Conservation (phyloP, 169 alveolate species). For the Cryptosporidium andersoni region DNA sequence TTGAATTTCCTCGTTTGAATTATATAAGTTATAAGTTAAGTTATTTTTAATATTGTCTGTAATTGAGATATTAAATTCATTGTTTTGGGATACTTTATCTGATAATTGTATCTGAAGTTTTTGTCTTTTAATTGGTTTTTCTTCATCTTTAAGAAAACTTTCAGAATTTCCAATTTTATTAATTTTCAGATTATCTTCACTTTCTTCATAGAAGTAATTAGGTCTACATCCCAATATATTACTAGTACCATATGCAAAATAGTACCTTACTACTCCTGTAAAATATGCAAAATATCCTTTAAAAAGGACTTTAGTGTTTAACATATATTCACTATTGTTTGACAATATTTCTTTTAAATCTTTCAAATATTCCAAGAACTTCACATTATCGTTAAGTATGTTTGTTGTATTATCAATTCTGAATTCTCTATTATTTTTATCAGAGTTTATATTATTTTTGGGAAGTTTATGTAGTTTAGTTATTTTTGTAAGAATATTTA, state of each 20-base stretch:
- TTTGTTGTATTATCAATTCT: not conserved
- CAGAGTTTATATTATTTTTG: too few relatives aligned
- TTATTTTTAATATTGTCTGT: too few relatives aligned
- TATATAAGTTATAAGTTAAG: too few relatives aligned
- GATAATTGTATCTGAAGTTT: conserved; percentile 36
- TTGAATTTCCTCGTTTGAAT: too few relatives aligned
- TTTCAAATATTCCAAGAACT: not conserved
- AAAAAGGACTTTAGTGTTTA: conserved; percentile 11
- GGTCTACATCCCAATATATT: conserved; percentile 7
- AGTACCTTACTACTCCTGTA: conserved; percentile 24
- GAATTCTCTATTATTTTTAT: not conserved
- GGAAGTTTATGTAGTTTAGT: too few relatives aligned
- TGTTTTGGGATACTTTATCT: not conserved
- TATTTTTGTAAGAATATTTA: too few relatives aligned
- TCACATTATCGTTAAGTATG: conserved; percentile 9
- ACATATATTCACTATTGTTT: not conserved
- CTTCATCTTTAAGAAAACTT: not conserved
- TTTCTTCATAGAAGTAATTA: not conserved
- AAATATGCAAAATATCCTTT: conserved; percentile 22
- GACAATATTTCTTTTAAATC: conserved; percentile 10
- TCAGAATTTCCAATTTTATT: not conserved
- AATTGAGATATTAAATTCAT: conserved; percentile 10
- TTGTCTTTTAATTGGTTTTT: not conserved
- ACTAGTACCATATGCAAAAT: conserved; percentile 46
- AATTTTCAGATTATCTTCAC: not conserved